phyloP scores from a whole-genome alignment of 1,139 yeast genomes.

The Debaryomycetaceae sp. region DNA sequence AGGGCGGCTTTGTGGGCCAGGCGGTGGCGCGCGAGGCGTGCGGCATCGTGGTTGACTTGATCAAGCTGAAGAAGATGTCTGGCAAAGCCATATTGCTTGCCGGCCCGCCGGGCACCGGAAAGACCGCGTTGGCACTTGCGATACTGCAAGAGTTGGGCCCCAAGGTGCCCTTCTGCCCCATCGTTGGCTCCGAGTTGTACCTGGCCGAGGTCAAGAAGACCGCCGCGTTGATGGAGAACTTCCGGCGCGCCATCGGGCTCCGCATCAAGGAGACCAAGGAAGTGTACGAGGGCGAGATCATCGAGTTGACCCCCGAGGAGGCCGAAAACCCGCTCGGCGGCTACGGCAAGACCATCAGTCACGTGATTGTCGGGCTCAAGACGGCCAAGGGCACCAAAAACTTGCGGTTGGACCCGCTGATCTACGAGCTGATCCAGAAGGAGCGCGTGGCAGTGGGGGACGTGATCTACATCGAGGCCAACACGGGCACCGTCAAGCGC shows the following conservation, averaged over 20 bases:
- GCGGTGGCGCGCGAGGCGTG: conserved; percentile 94
- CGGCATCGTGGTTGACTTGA: conserved; percentile 90
- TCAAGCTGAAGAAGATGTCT: conserved; percentile 88
- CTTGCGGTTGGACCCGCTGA: conserved; percentile 87
- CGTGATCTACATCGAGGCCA: conserved; percentile 93
- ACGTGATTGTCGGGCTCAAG: conserved; percentile 90
- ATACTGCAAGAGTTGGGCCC: conserved; percentile 97
- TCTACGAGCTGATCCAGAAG: conserved; percentile 92
- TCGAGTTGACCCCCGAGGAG: conserved; percentile 94
- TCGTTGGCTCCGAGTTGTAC: conserved; percentile 91
- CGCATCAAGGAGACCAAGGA: conserved; percentile 96
- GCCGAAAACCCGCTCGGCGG: conserved; percentile 97
- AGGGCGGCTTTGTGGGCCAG: conserved; percentile 97
- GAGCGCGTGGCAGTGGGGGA: conserved; percentile 95
- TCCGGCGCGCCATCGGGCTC: conserved; percentile 92
- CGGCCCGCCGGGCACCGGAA: conserved; percentile 98
- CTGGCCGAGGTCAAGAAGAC: conserved; percentile 98
- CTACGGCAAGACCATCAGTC: conserved; percentile 93
- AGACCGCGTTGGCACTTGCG: conserved; percentile 94
- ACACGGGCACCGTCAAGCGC: conserved; percentile 95
- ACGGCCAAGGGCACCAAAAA: conserved; percentile 95
- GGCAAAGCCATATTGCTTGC: conserved; percentile 95
- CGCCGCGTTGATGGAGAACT: conserved; percentile 95
- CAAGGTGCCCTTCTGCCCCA: conserved; percentile 96
- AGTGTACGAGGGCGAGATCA: conserved; percentile 97